Evolutionary conservation across 129 eudicot genomes (phyloP).

Genomic region (Saposhnikovia divaricata): DNA sequence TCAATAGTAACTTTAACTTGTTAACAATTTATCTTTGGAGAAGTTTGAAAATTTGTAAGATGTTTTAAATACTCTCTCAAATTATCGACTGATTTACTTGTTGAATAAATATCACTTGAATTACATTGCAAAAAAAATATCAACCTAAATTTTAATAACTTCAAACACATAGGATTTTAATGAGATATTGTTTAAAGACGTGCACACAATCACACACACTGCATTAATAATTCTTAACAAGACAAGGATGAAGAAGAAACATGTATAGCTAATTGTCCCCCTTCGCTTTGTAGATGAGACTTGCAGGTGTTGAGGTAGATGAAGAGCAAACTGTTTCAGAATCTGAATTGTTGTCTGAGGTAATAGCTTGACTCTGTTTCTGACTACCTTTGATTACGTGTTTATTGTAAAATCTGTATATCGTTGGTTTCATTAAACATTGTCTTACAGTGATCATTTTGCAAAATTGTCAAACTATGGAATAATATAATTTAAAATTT

Average conservation of each 20-base stretch:
- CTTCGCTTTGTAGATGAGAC: conserved; percentile 41
- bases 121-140: not conserved
- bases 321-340: conserved; percentile 85
- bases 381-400: not conserved
- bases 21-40: not conserved
- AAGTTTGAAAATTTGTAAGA: not conserved
- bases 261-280: not conserved
- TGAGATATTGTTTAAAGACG: too few species aligned
- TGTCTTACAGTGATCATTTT: not conserved
- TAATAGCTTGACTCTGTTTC: conserved; percentile 13
- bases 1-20: not conserved
- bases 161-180: not conserved
- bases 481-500: not conserved
- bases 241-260: not conserved
- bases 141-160: not conserved
- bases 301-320: conserved; percentile 66
- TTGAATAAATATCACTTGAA: not conserved
- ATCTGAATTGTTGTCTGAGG: conserved; percentile 76
- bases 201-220: not conserved
- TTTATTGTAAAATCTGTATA: not conserved
- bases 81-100: not conserved
- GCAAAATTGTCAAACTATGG: not conserved
- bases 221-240: not conserved
- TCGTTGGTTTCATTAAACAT: not conserved
- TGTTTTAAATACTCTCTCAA: not conserved